phyloP scores from a whole-genome alignment of 1,284 basidiomycete genomes.

The Heterobasidion annosum region DNA sequence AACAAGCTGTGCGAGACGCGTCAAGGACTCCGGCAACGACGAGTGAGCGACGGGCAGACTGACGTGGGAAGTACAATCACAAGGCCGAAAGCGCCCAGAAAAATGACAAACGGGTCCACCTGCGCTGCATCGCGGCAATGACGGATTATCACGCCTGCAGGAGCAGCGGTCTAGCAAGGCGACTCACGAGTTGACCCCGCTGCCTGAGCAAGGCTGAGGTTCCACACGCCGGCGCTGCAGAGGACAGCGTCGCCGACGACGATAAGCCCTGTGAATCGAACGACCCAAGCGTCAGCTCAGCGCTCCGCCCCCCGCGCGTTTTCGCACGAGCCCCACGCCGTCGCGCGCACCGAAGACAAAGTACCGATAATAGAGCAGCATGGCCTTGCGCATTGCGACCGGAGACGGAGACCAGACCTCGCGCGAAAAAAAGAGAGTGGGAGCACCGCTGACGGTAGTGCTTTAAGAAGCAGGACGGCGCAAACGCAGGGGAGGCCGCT shows the following conservation, averaged over 20 bases:
- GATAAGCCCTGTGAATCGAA: conserved; percentile 37
- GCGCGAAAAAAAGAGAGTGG: neutral
- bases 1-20: conserved; percentile 37
- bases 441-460: neutral
- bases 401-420: neutral
- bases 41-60: neutral
- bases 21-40: neutral
- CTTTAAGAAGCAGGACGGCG: conserved; percentile 38
- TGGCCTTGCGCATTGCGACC: conserved; percentile 12
- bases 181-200: conserved; percentile 14
- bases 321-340: neutral
- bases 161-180: neutral
- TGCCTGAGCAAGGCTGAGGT: conserved; percentile 39
- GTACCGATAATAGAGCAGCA: conserved; percentile 16
- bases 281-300: neutral
- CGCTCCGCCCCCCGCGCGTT: neutral
- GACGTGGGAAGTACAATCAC: conserved; percentile 52
- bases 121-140: conserved; percentile 23
- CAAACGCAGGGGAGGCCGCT: conserved; percentile 35
- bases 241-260: conserved; percentile 57
- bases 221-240: conserved; percentile 63
- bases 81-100: conserved; percentile 51
- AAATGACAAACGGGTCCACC: conserved; percentile 53
- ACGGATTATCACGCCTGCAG: neutral
- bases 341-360: conserved; percentile 19